Conservation (phyloP, 768 basidiomycete species). For the Artomyces pyxidatus region DNA sequence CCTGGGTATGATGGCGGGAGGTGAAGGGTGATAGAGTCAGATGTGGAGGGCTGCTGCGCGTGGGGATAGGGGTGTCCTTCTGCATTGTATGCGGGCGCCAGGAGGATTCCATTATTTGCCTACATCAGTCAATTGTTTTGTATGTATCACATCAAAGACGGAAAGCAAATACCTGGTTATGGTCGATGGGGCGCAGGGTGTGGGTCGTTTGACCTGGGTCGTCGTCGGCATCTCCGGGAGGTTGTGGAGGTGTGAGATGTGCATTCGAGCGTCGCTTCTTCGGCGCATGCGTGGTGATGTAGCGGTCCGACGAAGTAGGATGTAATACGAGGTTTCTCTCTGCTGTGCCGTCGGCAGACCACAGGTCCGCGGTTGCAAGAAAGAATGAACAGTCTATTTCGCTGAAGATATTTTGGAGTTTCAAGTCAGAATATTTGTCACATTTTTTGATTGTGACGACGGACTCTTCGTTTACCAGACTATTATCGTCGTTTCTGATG, state of each 20-base stretch:
- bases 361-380: conserved; percentile 86
- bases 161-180: neutral
- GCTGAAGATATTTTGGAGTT: conserved; percentile 42
- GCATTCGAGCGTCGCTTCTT: conserved; percentile 23
- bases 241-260: conserved; percentile 14
- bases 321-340: conserved; percentile 89
- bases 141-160: no score
- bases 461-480: conserved; percentile 67
- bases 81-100: conserved; percentile 2
- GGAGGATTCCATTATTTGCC: no score
- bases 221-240: no score
- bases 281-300: conserved; percentile 39
- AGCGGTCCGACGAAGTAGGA: conserved; percentile 72
- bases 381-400: conserved; percentile 85
- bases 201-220: no score
- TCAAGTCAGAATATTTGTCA: no score
- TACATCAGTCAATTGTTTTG: no score
- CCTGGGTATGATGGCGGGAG: conserved; percentile 1
- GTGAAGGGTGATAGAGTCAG: conserved; percentile 10
- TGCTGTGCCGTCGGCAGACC: conserved; percentile 73
- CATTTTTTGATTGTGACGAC: no score
- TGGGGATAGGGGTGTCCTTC: conserved; percentile 2
- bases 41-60: conserved; percentile 6
- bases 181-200: no score
- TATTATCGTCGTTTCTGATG: conserved; percentile 59